Percentiles rank a stretch among this genome's conserved stretches.
Conservation (phyloP, 1,139 yeast species). For the Scheffersomyces titani region DNA sequence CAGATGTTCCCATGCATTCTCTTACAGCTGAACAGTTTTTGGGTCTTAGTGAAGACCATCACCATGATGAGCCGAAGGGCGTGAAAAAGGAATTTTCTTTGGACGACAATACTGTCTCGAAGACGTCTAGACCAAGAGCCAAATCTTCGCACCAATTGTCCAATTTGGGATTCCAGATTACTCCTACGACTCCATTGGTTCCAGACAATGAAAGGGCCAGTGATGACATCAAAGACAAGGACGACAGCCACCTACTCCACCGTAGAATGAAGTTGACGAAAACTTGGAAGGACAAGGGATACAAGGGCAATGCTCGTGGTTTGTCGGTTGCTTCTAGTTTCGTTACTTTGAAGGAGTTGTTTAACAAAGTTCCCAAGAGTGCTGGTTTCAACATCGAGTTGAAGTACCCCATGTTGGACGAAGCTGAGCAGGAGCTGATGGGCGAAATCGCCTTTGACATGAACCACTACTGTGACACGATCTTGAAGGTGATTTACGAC, state of each 20-base stretch:
- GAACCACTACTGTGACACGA: constrained; percentile 86
- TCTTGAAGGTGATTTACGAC: constrained; percentile 78
- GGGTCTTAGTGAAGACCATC: constrained; percentile 49
- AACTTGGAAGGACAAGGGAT: constrained; percentile 84
- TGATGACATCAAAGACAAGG: constrained; percentile 40
- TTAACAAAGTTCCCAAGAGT: constrained; percentile 73
- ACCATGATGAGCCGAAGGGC: constrained; percentile 11
- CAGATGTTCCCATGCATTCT: constrained; percentile 94
- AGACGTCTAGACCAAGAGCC: constrained; percentile 39
- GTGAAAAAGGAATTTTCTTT: constrained; percentile 22
- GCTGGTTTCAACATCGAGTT: constrained; percentile 96
- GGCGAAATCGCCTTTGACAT: constrained; percentile 83
- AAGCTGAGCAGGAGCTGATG: constrained; percentile 86
- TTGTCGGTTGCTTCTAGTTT: constrained; percentile 88
- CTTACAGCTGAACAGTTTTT: constrained; percentile 88
- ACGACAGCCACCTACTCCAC: constrained; percentile 40
- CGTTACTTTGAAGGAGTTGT: constrained; percentile 83
- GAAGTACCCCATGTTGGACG: constrained; percentile 94
- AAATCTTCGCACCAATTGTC: constrained; percentile 35
- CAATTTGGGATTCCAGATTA: constrained; percentile 1
- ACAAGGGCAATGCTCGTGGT: constrained; percentile 91
- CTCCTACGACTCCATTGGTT: background rate
- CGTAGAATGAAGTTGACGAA: constrained; percentile 83
- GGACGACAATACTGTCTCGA: constrained; percentile 41
- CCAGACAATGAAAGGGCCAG: background rate